Conservation (phyloP, 108 stramenopile species). For the Aurantiochytrium sp. region DNA sequence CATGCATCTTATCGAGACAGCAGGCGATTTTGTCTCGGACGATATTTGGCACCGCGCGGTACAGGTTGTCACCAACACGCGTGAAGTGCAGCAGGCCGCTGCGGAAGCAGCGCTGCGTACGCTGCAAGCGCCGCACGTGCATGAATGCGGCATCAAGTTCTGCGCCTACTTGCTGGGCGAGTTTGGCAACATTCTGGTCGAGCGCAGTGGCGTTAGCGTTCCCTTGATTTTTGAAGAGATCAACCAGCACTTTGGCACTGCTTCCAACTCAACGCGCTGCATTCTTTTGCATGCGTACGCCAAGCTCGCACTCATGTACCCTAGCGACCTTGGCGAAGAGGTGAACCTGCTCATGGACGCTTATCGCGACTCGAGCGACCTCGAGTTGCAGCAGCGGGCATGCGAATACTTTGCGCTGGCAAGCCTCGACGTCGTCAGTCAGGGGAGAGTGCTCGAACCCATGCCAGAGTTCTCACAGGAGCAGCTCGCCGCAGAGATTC, state of each 20-base stretch:
- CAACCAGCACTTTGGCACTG: conserved; percentile 84
- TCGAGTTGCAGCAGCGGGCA: conserved; percentile 84
- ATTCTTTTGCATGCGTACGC: conserved; percentile 85
- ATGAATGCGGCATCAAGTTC: conserved; percentile 79
- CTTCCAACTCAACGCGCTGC: conserved; percentile 58
- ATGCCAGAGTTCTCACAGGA: conserved; percentile 88
- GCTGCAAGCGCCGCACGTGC: conserved; percentile 70
- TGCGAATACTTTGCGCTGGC: conserved; percentile 77
- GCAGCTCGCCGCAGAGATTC: conserved; percentile 37
- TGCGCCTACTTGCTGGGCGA: conserved; percentile 93
- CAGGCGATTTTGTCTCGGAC: conserved; percentile 89
- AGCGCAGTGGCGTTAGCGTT: conserved; percentile 63
- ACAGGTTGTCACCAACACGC: conserved; percentile 94
- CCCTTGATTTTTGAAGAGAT: conserved; percentile 83
- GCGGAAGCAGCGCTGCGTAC: conserved; percentile 75
- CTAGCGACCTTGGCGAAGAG: conserved; percentile 74
- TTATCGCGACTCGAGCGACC: conserved; percentile 71
- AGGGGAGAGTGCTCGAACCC: conserved; percentile 76
- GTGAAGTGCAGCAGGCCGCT: conserved; percentile 84
- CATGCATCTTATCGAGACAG: conserved; percentile 78
- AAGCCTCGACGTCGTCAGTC: conserved; percentile 68
- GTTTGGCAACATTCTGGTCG: conserved; percentile 90
- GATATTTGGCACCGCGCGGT: conserved; percentile 96
- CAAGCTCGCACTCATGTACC: conserved; percentile 84
- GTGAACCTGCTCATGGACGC: conserved; percentile 74